A percentile compares a stretch with the other conserved stretches of the same genome.
These are phyloP conservation scores for Aspergillus sp. DNA, from an alignment of 2,329 filamentous ascomycete genomes.

Conservation along the genomic window DNA sequence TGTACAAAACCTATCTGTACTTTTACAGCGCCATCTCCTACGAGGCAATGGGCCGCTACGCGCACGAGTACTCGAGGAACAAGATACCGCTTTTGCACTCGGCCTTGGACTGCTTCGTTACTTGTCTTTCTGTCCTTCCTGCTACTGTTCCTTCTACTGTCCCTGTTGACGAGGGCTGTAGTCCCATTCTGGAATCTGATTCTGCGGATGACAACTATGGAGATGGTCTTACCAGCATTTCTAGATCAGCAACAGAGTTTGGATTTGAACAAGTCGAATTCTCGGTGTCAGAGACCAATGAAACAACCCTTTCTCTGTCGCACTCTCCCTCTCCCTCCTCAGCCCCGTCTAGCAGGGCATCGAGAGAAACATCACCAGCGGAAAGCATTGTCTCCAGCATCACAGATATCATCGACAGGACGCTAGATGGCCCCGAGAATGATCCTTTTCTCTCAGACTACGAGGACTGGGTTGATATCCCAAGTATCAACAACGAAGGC, in stretches of 20 bases:
- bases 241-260: too few relatives aligned
- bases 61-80: constrained; percentile 47
- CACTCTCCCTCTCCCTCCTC: background rate
- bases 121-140: constrained; percentile 32
- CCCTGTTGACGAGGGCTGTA: background rate
- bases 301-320: background rate
- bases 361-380: constrained; percentile 9
- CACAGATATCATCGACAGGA: constrained; percentile 28
- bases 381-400: constrained; percentile 23
- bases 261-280: background rate
- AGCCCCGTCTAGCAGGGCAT: background rate
- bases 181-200: background rate
- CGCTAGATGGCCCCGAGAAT: constrained; percentile 16
- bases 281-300: constrained; percentile 11
- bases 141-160: constrained; percentile 16
- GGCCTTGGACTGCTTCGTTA: constrained; percentile 42
- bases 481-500: too few relatives aligned
- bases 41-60: constrained; percentile 47
- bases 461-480: background rate
- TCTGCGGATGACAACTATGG: background rate
- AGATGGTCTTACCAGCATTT: background rate
- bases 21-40: constrained; percentile 50
- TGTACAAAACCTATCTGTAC: constrained; percentile 41
- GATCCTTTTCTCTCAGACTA: constrained; percentile 29
- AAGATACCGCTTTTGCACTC: constrained; percentile 43